Base-by-base conservation (phyloP, 441 rosid species). In the Gossypium laxum region DNA sequence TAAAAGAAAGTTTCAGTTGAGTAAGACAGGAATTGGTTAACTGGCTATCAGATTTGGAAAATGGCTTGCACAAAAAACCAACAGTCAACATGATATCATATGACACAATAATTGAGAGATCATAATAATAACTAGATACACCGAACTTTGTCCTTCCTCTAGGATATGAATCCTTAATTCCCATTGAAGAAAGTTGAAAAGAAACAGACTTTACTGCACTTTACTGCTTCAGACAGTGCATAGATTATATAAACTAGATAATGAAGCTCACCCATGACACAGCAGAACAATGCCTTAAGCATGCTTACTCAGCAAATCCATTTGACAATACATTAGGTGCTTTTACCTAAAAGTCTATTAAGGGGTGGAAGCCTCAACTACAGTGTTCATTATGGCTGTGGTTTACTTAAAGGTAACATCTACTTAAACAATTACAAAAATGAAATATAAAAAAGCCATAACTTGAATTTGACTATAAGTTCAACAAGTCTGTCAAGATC, bases 241-340 rank as follows among this genome's bases (percentile, higher is more conserved):
- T 30, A 5, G 2, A 50, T 67, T 66, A 67, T 8, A 26, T 50
- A 10, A 26, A 28, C 71, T 28, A 67, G 32, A 8, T 47, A 50
- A 28, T 26, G 59, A 48, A 48, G 58, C 59, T 28, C 2, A 28
- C n/a, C 45, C 51, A 19, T 70, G 48, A 52, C 57, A 21, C 10
- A 3, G 56, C 18, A 17, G 58, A 19, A 59, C 26, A 48, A 30
- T 63, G 15, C 75, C 51, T 59, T 64, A 24, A 63, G 21, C 19
- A 54, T 56, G 26, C 34, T 32, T 62, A 61, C 38, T 67, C 24
- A 57, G 48, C 50, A 56, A 26, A 67, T n/a, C 26, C 7, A 52
- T 50, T 63, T 54, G 55, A 63, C 11, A 72, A 67, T 12, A 73
- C 34, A n/a, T 30, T n/a, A 47, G 60, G 21, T 50, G 45, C 48